Evolutionary conservation across 768 basidiomycete genomes (phyloP), one percentile per base, ranked within the genome.

Genomic region (Austroboletus festivus): DNA sequence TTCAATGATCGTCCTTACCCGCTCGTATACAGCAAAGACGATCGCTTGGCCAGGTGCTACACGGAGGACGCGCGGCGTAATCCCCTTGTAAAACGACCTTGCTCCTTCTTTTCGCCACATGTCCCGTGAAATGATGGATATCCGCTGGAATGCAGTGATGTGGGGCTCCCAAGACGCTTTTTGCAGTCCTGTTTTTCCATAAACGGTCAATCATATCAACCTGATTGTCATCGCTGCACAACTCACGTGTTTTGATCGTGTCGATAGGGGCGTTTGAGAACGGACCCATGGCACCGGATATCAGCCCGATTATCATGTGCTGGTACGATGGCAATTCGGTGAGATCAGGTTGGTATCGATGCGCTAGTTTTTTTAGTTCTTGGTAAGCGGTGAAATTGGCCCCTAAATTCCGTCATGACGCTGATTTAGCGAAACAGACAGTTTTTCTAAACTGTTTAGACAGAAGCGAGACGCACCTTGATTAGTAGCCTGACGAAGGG

Each of bases 371-470:
- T 76, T 98, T 99, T 59, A 98, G 74, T 65, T 98, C 92, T 64
- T 96, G 94, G 73, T 98, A 99, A 37, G 88, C 93, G 4, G 96
- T 98, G 61, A 99, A 99, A 69, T 99, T 99, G 20, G 90, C 94
- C 58, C 93, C 93, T 83, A 56, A 16, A 20, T 30, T 47, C 15
- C 40, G n/a, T 38, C 35, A 40, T n/a, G 12, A 13, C 4, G 30
- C 20, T 19, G 24, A 15, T 41, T 49, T 41, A 46, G 50, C 41
- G 20, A 28, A n/a, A n/a, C n/a, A n/a, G n/a, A n/a, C n/a, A n/a
- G n/a, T n/a, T n/a, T n/a, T n/a, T n/a, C n/a, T n/a, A n/a, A 24
- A 8, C 15, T 23, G 4, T 5, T 75, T 34, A 23, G 22, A 34
- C 16, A 22, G 37, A 31, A 37, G 0, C 3, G n/a, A n/a, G n/a